Percentiles rank a stretch among this genome's conserved stretches.
phyloP scores from a whole-genome alignment of 1,139 yeast species.

The Arxiozyma slooffiae region DNA sequence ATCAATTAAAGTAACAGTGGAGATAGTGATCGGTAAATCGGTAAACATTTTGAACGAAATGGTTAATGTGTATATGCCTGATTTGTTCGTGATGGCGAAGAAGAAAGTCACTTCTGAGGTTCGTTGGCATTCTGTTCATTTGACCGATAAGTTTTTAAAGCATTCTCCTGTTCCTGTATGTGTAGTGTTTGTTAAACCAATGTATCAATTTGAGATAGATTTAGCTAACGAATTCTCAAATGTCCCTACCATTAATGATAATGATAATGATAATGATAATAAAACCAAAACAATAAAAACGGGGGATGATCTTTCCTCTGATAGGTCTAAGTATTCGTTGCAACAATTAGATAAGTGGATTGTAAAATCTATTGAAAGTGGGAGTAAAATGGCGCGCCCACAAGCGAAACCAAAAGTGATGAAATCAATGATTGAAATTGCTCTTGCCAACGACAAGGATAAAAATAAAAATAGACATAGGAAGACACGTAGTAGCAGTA shows the following conservation, averaged over 20 bases:
- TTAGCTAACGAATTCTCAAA: not conserved
- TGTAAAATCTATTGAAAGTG: not conserved
- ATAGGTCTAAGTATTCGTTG: not conserved
- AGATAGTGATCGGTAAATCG: conserved; percentile 52
- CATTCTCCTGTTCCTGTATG: conserved; percentile 58
- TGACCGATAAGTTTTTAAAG: conserved; percentile 56
- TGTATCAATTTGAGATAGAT: conserved; percentile 43
- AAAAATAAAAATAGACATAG: not conserved
- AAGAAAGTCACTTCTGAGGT: conserved; percentile 9
- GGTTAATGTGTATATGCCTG: conserved; percentile 56
- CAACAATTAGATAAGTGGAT: conserved; percentile 1
- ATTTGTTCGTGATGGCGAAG: conserved; percentile 34
- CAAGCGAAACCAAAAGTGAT: not conserved
- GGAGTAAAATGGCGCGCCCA: conserved; percentile 1
- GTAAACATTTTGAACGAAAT: conserved; percentile 50
- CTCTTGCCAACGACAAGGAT: not conserved
- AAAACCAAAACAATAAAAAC: not conserved
- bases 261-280: not conserved
- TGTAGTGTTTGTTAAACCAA: conserved; percentile 56
- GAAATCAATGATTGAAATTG: conserved; percentile 6
- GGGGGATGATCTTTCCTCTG: too few relatives aligned
- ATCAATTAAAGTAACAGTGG: conserved; percentile 54
- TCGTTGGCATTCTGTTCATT: conserved; percentile 31
- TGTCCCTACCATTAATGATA: not conserved
- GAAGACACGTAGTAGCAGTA: not conserved